These are phyloP conservation scores for Capsaspora owczarzaki DNA, from an alignment of 78 protist species.

Conservation along the genomic window DNA sequence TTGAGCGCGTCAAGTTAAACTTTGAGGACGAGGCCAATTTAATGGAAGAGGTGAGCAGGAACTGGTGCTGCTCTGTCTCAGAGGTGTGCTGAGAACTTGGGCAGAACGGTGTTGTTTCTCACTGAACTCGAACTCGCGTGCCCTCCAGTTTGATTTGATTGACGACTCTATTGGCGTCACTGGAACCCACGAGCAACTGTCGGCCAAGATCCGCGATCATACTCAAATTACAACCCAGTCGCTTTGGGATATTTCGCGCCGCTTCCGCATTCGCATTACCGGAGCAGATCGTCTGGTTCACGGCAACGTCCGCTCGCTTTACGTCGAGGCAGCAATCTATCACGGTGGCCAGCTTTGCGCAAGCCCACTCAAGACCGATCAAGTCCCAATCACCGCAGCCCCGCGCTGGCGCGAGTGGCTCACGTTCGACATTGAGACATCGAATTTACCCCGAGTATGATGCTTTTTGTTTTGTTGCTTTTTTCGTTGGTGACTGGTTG, in stretches of 20 bases:
- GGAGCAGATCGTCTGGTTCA: background rate
- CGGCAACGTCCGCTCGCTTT: background rate
- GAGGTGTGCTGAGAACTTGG: too few relatives aligned
- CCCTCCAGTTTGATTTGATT: background rate
- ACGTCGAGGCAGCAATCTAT: constrained; percentile 1
- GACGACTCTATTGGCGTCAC: background rate
- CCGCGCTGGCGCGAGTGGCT: constrained; percentile 1
- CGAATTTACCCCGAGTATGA: background rate
- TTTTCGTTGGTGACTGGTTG: background rate
- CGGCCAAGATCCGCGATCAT: background rate
- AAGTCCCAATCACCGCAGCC: background rate
- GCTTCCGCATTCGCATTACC: background rate
- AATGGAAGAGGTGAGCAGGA: too few relatives aligned
- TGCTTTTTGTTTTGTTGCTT: background rate
- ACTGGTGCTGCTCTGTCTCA: too few relatives aligned
- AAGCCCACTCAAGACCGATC: background rate
- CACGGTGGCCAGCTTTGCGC: background rate
- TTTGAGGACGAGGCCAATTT: background rate
- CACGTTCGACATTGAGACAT: background rate
- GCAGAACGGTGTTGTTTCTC: too few relatives aligned
- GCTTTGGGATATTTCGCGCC: constrained; percentile 6
- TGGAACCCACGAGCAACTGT: constrained; percentile 3
- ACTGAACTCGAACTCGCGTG: too few relatives aligned
- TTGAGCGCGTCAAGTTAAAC: background rate
- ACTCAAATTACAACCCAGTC: background rate